Evolutionary conservation across 2,329 filamentous ascomycete species (phyloP).

Genomic region (Cercospora sp.): DNA sequence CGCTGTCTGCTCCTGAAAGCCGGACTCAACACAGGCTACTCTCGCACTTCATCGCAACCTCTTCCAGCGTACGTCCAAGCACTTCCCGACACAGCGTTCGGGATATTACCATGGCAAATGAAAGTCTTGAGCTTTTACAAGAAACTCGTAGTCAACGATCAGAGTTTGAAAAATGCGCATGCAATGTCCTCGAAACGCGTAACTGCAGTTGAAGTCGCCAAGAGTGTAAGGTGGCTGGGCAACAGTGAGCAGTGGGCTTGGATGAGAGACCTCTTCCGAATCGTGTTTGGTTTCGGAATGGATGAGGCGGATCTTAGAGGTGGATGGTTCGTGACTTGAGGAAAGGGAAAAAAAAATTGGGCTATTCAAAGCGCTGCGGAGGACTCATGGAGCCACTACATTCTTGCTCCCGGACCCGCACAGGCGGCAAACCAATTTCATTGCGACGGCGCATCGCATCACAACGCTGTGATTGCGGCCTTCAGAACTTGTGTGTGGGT

Average conservation of each 20-base stretch:
- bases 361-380: background rate
- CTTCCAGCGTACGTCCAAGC: conserved; percentile 75
- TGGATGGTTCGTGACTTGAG: conserved; percentile 22
- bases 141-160: conserved; percentile 73
- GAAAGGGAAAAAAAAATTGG: background rate
- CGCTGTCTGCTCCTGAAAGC: conserved; percentile 80
- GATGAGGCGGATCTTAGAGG: conserved; percentile 62
- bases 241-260: conserved; percentile 73
- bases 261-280: conserved; percentile 75
- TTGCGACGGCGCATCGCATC: too few species aligned
- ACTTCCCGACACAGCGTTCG: conserved; percentile 76
- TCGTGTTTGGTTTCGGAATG: conserved; percentile 81
- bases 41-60: conserved; percentile 57
- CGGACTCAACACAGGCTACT: conserved; percentile 80
- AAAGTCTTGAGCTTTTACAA: conserved; percentile 77
- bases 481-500: too few species aligned
- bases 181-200: conserved; percentile 63
- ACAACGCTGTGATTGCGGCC: too few species aligned
- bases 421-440: too few species aligned
- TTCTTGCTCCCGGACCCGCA: too few species aligned
- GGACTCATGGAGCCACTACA: too few species aligned
- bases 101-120: conserved; percentile 67
- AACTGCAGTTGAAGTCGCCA: conserved; percentile 73
- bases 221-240: conserved; percentile 75
- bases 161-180: conserved; percentile 60